phyloP scores from a whole-genome alignment of 768 basidiomycete genomes.

The Flagelloscypha sp. region DNA sequence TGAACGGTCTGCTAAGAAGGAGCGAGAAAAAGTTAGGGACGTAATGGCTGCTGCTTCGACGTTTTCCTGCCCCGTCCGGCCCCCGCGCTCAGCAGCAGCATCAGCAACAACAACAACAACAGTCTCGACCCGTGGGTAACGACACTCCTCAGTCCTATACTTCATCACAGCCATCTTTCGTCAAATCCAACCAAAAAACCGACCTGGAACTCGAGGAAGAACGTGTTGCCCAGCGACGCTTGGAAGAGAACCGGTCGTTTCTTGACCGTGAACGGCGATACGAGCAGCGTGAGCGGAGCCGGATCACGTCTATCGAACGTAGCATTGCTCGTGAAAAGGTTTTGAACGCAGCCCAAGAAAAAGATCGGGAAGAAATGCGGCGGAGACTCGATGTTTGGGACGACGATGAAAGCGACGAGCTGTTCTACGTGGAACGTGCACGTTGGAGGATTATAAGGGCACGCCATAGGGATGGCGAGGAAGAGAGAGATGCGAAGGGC shows the following conservation, averaged over 20 bases:
- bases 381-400: constrained; percentile 83
- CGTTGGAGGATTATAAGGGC: no score
- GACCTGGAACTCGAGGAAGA: constrained; percentile 88
- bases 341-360: constrained; percentile 69
- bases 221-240: constrained; percentile 64
- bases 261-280: constrained; percentile 90
- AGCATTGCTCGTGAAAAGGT: constrained; percentile 65
- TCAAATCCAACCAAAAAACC: constrained; percentile 68
- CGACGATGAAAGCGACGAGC: constrained; percentile 86
- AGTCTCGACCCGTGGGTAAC: neutral
- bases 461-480: no score
- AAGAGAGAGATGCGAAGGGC: no score
- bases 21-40: constrained; percentile 82
- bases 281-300: constrained; percentile 78
- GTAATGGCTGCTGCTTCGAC: constrained; percentile 51
- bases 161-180: constrained; percentile 45
- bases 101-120: constrained; percentile 24
- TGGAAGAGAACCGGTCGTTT: constrained; percentile 73
- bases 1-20: constrained; percentile 85
- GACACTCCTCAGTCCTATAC: no score
- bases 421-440: constrained; percentile 89
- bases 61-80: no score
- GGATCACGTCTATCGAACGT: constrained; percentile 71
- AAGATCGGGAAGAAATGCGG: constrained; percentile 73
- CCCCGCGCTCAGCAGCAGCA: constrained; percentile 36